Base-by-base conservation (phyloP, 2,329 filamentous ascomycete genomes). In the Ceratocystis papillata region DNA sequence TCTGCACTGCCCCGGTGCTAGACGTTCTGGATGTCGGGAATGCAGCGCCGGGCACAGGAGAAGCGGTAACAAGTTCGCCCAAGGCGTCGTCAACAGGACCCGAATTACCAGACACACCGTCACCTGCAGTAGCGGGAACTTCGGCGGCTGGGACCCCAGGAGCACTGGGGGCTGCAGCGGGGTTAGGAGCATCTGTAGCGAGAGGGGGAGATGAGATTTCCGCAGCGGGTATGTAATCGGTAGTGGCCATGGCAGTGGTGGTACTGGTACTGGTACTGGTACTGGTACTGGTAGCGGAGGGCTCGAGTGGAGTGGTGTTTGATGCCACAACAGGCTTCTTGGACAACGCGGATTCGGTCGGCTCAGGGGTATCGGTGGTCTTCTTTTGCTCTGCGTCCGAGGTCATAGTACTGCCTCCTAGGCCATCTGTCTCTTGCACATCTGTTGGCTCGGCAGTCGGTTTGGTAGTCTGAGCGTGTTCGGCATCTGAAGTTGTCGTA, bases 401-500 rank as follows among this genome's bases (percentile, higher is more conserved):
- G 20, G 55, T 53, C 3, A 41, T 22, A 5, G 60, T 22, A 15
- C 37, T 5, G 22, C 45, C 57, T 61, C n/a, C 30, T 20, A 8
- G 15, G 8, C 57, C 57, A 20, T 61, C 57, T 10, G 48, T 53
- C 22, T 53, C 22, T 5, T 37, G 8, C 17, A 15, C 28, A 30
- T 37, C 28, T 6, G 28, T n/a, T n/a, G 53, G 28, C 25, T 62
- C 25, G 15, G 61, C 22, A 7, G 33, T 28, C 12, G 61, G n/a
- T 25, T 59, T 15, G 12, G 44, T 48, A 12, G 44, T 63, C 45
- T 46, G 17, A 2, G 44, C 1, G 45, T 48, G 5, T 45, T 63
- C 46, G 28, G 12, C 15, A 30, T 4, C 46, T 12, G 64, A 59
- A 12, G 64, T 60, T 15, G 59, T 48, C 7, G 63, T 63, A n/a